Base-by-base conservation (phyloP, 1,284 basidiomycete species). In the Heterobasidion occidentale region DNA sequence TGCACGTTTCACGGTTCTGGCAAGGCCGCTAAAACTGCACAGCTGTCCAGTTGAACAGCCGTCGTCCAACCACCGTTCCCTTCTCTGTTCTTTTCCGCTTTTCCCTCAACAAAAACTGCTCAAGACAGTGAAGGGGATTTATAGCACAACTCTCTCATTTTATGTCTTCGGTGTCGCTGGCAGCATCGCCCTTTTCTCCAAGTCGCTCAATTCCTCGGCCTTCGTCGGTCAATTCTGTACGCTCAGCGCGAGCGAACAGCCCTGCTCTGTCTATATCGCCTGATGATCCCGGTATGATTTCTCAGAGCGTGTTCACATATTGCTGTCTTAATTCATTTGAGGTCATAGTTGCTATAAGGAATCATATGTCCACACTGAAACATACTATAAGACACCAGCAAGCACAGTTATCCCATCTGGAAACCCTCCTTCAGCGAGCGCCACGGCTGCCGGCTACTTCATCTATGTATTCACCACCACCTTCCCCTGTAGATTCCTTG, bases 371-470 rank as follows among this genome's bases (percentile, higher is more conserved):
- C 59, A 82, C 82, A 46, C 71, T 90, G 62, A 88, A 83, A 69
- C 88, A 90, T 66, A 81, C 76, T 64, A 90, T 90, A 61, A 75
- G 88, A 60, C 86, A 89, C 64, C 85, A 90, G 64, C 84, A 81
- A 71, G 87, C 86, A 12, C 86, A 90, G 63, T 69, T 90, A 49
- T 77, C 83, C 60, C 74, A 67, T 47, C 77, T 88, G 51, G 88
- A 90, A 68, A 85, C 74, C 64, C 73, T 79, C 54, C 70, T 90
- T 53, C 76, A 84, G 54, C 79, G 78, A 60, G 80, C 81, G 34
- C 83, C 86, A 14, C 78, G 85, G 57, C 80, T 78, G 59, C 72
- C 71, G 33, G 27, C 35, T 60, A 74, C 72, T 61, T 75, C 68
- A 55, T 72, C 74, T 63, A 71, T 75, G 69, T 68, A 67, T 58